Evolutionary conservation across 192 early-diverging fungal species (phyloP), one percentile per base, ranked within the genome.

Genomic region (Linnemannia elongata): DNA sequence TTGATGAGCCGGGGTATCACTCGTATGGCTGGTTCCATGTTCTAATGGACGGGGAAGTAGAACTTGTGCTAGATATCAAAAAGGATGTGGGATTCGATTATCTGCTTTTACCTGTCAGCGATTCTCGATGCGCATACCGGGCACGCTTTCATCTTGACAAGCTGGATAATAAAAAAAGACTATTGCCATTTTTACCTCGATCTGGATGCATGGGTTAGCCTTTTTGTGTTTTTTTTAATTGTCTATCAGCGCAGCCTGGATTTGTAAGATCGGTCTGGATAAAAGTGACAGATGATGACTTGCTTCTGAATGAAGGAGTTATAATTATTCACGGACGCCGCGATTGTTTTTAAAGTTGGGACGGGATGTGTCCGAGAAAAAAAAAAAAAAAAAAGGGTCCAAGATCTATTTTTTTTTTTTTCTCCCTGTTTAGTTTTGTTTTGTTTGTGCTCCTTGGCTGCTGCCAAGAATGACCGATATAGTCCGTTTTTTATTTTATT

Each of bases 21-120:
- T 15, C 79, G 85, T 27, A 81, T 87, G 85, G 85, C 85, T 72
- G 80, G 85, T 57, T 87, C 85, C 76, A 78, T 87, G 71, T 87
- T 81, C 30, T 87, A 75, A 78, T 72, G 15, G 52, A n/a, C 30
- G 20, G 30, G 4, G 36, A 18, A 22, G 20, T 33, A 49, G 60
- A 20, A 38, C 38, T 38, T 38, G 38, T 39, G 38, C 38, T 39
- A 39, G 39, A 71, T 44, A 44, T 44, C 6, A 44, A 44, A 44
- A 44, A 1, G 39, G 69, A 41, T 4, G 47, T 17, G 18, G 47
- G 47, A 18, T 10, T 10, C 17, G 3, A 49, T 6, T 33, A 33
- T 13, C 1, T 33, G 3, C n/a, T 30, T 0, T 15, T 33, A 30
- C 66, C 24, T 33, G 18, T 68, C n/a, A 17, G 27, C 7, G n/a